Percentiles rank a stretch among this genome's conserved stretches.
These are phyloP conservation scores for Saccharomycopsis sp. DNA, from an alignment of 805 yeast species.

Conservation along the genomic window DNA sequence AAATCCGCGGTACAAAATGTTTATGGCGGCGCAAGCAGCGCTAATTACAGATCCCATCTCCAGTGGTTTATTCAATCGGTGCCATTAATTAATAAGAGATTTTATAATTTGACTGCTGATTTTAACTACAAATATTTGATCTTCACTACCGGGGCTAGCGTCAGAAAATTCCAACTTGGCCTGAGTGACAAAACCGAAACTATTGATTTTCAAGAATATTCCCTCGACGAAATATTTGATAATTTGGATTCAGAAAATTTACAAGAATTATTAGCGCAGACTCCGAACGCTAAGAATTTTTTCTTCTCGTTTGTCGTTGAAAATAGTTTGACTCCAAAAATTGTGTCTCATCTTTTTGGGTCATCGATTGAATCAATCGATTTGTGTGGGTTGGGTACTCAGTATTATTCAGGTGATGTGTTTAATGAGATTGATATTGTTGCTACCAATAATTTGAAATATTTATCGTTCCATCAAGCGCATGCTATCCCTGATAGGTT, in stretches of 20 bases:
- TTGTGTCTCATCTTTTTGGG: neutral
- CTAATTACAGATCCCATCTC: neutral
- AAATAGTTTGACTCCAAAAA: neutral
- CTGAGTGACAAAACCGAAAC: neutral
- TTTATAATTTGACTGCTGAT: neutral
- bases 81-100: slow-evolving; percentile 6
- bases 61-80: slow-evolving; percentile 12
- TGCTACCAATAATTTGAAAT: slow-evolving; percentile 2
- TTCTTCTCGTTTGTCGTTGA: slow-evolving; percentile 9
- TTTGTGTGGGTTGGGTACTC: slow-evolving; percentile 4
- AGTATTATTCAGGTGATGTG: neutral
- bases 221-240: slow-evolving; percentile 2
- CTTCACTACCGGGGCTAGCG: neutral
- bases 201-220: slow-evolving; percentile 13
- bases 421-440: neutral
- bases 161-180: neutral
- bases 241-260: neutral
- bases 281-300: neutral
- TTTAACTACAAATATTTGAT: slow-evolving; percentile 2
- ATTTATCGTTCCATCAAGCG: slow-evolving; percentile 4
- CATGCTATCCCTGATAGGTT: slow-evolving; percentile 4
- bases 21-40: too few relatives aligned
- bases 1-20: too few relatives aligned
- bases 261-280: neutral
- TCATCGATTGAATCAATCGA: slow-evolving; percentile 2